A percentile compares a stretch with the other conserved stretches of the same genome.
phyloP scores from a whole-genome alignment of 495 filamentous ascomycete species.

The Penicillium roqueforti region DNA sequence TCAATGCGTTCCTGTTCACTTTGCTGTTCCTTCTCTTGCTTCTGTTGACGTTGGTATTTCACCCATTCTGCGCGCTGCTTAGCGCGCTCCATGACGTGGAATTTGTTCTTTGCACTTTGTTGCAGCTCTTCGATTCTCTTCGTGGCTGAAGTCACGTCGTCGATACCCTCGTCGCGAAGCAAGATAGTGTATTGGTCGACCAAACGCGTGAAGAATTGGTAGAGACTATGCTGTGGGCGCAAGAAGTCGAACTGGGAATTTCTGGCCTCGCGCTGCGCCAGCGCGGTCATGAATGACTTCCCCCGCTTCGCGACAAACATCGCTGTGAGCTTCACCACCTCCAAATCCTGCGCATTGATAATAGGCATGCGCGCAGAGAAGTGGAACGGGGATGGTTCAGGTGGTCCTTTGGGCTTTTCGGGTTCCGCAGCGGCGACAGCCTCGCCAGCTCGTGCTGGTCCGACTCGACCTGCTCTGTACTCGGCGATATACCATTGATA shows the following conservation, averaged over 20 bases:
- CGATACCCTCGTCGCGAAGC: conserved; percentile 60
- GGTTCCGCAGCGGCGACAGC: conserved; percentile 50
- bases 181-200: conserved; percentile 94
- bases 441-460: conserved; percentile 48
- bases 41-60: conserved; percentile 79
- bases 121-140: conserved; percentile 69
- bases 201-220: conserved; percentile 87
- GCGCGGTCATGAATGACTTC: conserved; percentile 79
- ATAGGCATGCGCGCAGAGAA: conserved; percentile 98
- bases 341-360: conserved; percentile 92
- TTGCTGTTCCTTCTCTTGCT: conserved; percentile 82
- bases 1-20: conserved; percentile 78
- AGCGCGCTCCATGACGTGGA: conserved; percentile 72
- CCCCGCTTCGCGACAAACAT: conserved; percentile 89
- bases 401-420: conserved; percentile 73
- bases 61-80: conserved; percentile 82
- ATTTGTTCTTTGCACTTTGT: conserved; percentile 73
- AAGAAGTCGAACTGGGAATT: conserved; percentile 98
- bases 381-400: conserved; percentile 81
- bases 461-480: not conserved
- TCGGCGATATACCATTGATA: conserved; percentile 68
- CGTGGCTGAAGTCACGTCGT: conserved; percentile 64
- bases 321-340: conserved; percentile 85
- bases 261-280: conserved; percentile 80
- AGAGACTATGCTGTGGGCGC: conserved; percentile 88